These are phyloP conservation scores for Lipomyces sp. DNA, from an alignment of 805 yeast genomes.

Conservation along the genomic window DNA sequence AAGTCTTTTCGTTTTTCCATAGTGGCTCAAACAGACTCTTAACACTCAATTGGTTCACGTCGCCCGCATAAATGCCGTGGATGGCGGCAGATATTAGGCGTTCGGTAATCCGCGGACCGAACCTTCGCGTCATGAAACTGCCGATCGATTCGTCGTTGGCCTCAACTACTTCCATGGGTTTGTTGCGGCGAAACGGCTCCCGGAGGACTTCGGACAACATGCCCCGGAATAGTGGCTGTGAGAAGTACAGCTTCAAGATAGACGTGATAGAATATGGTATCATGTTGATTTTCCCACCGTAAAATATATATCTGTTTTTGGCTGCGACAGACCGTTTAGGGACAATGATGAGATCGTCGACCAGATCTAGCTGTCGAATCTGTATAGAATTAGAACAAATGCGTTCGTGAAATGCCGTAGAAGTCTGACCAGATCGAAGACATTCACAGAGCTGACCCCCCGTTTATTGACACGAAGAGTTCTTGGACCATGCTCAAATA, in stretches of 20 bases:
- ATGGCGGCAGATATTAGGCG: conserved; percentile 78
- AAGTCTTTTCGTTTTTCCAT: conserved; percentile 24
- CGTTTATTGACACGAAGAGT: conserved; percentile 68
- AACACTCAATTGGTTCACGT: conserved; percentile 65
- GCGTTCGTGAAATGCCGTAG: background rate
- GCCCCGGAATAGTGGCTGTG: conserved; percentile 49
- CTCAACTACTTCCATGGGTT: conserved; percentile 3
- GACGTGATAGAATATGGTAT: conserved; percentile 41
- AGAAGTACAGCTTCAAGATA: conserved; percentile 19
- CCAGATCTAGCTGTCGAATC: conserved; percentile 52
- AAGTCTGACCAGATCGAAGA: conserved; percentile 59
- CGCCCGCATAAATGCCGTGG: conserved; percentile 94
- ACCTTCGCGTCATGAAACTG: conserved; percentile 67
- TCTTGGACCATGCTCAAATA: conserved; percentile 87
- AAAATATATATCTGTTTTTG: conserved; percentile 32
- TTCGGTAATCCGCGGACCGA: conserved; percentile 58
- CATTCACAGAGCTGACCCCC: conserved; percentile 51
- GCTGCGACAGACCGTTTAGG: conserved; percentile 62
- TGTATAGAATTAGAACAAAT: conserved; percentile 31
- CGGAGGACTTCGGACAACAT: conserved; percentile 38
- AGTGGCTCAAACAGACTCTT: conserved; percentile 22
- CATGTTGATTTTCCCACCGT: conserved; percentile 27
- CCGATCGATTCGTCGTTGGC: conserved; percentile 71
- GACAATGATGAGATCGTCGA: conserved; percentile 62
- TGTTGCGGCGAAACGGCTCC: conserved; percentile 31